Evolutionary conservation across 2,329 filamentous ascomycete genomes (phyloP).

Genomic region (Torrubiella hemipterigena): DNA sequence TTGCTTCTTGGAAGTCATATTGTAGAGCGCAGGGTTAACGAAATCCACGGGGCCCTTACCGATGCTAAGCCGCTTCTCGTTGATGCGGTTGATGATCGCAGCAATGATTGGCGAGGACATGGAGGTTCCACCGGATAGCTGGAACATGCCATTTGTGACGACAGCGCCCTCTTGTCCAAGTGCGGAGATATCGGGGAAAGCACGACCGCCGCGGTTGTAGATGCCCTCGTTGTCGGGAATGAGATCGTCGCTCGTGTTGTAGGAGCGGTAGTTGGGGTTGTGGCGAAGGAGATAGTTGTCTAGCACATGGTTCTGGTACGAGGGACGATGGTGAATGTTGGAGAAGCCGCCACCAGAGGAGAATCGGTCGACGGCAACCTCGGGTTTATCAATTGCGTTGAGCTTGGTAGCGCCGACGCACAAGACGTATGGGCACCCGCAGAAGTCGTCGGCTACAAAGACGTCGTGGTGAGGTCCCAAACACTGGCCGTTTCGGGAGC

Average conservation of each 20-base stretch:
- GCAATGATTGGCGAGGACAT: not conserved
- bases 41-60: not conserved
- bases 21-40: not conserved
- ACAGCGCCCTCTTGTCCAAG: slow-evolving; percentile 34
- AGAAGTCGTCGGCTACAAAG: slow-evolving; percentile 23
- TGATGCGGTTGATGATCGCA: not conserved
- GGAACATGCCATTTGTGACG: slow-evolving; percentile 15
- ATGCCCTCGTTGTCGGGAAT: slow-evolving; percentile 20
- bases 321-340: slow-evolving; percentile 32
- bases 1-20: not conserved
- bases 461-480: slow-evolving; percentile 3
- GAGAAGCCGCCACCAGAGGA: slow-evolving; percentile 18
- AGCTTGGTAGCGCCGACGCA: slow-evolving; percentile 38
- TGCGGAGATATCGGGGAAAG: slow-evolving; percentile 23
- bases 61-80: not conserved
- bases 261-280: slow-evolving; percentile 22
- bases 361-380: slow-evolving; percentile 22
- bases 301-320: slow-evolving; percentile 32
- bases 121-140: not conserved
- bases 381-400: slow-evolving; percentile 23
- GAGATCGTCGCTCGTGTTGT: slow-evolving; percentile 17
- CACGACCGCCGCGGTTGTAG: slow-evolving; percentile 27
- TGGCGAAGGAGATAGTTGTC: slow-evolving; percentile 19
- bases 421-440: slow-evolving; percentile 30
- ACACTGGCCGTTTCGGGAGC: slow-evolving; percentile 8